These are phyloP conservation scores for Leccinum rimulosum DNA, from an alignment of 768 basidiomycete species.

Conservation along the genomic window DNA sequence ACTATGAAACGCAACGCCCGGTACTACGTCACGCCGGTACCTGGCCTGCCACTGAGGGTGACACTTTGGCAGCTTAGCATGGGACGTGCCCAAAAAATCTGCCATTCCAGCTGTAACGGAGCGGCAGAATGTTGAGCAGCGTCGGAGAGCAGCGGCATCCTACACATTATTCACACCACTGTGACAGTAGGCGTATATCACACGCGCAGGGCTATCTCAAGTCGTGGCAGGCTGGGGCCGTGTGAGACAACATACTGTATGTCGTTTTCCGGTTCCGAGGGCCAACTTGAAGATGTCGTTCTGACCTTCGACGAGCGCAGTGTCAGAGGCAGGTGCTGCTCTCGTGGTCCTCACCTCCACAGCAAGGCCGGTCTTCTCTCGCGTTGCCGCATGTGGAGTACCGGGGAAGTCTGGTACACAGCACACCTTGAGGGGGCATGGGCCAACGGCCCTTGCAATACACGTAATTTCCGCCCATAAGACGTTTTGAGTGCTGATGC, in stretches of 20 bases:
- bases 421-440: neutral
- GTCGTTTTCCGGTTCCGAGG: slow-evolving; percentile 25
- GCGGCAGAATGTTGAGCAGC: neutral
- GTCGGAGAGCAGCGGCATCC: neutral
- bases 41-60: slow-evolving; percentile 3
- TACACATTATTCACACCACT: neutral
- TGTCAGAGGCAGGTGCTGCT: slow-evolving; percentile 8
- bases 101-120: neutral
- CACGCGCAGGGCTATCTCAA: slow-evolving; percentile 9
- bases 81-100: neutral
- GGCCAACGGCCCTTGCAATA: slow-evolving; percentile 11
- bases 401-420: neutral
- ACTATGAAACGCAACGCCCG: slow-evolving; percentile 1
- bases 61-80: slow-evolving; percentile 4
- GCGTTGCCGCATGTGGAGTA: slow-evolving; percentile 5
- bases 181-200: slow-evolving; percentile 5
- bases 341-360: slow-evolving; percentile 16
- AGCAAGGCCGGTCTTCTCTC: slow-evolving; percentile 19
- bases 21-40: neutral
- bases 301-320: slow-evolving; percentile 13
- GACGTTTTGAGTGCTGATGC: neutral
- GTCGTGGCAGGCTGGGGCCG: slow-evolving; percentile 5
- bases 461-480: slow-evolving; percentile 24
- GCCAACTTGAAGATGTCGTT: neutral
- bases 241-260: neutral